phyloP scores from a whole-genome alignment of 139 green algal species.

The Micractinium conductrix region DNA sequence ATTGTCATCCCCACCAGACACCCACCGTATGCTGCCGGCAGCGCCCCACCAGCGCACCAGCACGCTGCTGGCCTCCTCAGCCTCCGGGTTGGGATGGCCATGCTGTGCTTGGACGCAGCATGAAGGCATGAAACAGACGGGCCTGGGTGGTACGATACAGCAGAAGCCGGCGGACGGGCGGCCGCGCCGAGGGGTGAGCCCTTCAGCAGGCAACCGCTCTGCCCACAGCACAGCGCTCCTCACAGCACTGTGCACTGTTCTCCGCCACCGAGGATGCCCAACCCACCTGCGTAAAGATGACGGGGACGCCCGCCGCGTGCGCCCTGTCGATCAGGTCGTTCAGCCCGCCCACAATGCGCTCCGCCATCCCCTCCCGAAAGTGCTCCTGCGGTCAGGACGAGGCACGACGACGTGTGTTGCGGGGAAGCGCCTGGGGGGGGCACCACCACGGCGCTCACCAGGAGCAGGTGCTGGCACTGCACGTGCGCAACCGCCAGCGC shows the following conservation, averaged over 20 bases:
- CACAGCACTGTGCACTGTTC: too few species aligned
- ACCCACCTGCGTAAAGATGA: constrained; percentile 26
- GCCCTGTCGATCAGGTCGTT: background rate
- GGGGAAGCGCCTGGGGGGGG: too few species aligned
- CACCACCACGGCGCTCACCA: too few species aligned
- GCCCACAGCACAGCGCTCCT: too few species aligned
- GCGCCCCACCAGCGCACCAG: constrained; percentile 31
- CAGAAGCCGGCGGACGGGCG: too few species aligned
- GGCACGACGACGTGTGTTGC: too few species aligned
- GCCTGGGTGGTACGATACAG: background rate
- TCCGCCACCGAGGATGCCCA: too few species aligned
- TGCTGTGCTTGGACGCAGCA: background rate
- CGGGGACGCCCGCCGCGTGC: background rate
- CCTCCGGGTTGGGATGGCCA: constrained; percentile 1
- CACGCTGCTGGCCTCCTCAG: constrained; percentile 15
- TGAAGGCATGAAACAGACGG: background rate
- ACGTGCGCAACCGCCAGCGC: too few species aligned
- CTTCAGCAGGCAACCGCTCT: too few species aligned
- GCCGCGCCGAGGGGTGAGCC: too few species aligned
- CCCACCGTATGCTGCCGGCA: constrained; percentile 19
- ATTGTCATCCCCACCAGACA: background rate
- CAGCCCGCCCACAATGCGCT: background rate
- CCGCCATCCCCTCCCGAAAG: constrained; percentile 18
- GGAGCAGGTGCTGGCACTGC: too few species aligned
- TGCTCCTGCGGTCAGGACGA: too few species aligned